Base-by-base conservation (phyloP, 257 asterid species). In the Primulina tabacum region DNA sequence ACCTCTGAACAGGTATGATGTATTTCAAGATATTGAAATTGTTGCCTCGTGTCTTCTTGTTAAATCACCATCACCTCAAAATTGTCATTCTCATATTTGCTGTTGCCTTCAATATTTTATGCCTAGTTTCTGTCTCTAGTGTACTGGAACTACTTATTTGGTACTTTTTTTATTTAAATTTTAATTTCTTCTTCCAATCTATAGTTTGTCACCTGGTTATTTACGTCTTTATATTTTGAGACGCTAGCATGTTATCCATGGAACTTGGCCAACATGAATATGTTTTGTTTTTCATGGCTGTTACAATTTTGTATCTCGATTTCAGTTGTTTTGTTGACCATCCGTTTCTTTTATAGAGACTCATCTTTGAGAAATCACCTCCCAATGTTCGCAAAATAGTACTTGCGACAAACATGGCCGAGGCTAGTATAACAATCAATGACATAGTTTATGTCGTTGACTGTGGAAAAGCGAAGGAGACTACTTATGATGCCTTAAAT, bases 381-480 rank as follows among this genome's bases (percentile, higher is more conserved):
- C 86, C 88, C 50, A 93, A 93, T 85, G 87, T 90, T 64, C 99
- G 97, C 78, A 93, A 90, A 80, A 86, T 93, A 63, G 83, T 93
- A 69, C 97, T 93, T 74, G 97, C 99, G 68, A 93, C 99, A 16
- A 93, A 93, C 81, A 93, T 93, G 99, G 99, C 99, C 1, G 99
- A 93, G 86, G 99, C 99, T 68, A 93, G 99, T 87, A 93, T 93
- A 79, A 93, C 99, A 56, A 93, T 93, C 74, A 93, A 93, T 73
- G 99, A 93, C 74, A 63, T 93, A 21, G 99, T 90, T 52, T 93
- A 87, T 82, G 99, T 93, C 79, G 92, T 93, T 52, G 99, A 93
- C 79, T 93, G 99, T 76, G 99, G 99, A 69, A 93, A 93, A 86
- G 97, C 99, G 38, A 93, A 93, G 86, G 99, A 93, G 85, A 93